Evolutionary conservation across 352 stramenopile genomes (phyloP), one percentile per base, ranked within the genome.

Genomic region (Elongisporangium anandrum): DNA sequence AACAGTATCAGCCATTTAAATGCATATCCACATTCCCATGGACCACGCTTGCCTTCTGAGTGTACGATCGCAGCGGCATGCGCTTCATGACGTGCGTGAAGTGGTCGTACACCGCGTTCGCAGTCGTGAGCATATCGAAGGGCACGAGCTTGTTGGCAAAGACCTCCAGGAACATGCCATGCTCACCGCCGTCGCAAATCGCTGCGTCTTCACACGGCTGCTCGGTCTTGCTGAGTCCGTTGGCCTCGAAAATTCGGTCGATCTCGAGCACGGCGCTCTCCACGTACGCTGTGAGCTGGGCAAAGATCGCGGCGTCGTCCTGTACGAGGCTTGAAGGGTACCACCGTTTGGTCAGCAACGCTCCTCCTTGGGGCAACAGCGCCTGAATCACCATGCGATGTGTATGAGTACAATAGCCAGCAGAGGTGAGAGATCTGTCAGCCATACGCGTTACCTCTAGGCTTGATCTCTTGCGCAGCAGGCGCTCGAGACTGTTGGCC

Each of bases 401-500:
- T 12, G 26, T 13, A 9, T 12, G 26, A 12, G 26, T 10, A 38
- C 26, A 38, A 38, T 12, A 38, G 2, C 6, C 26, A 38, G 7
- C 26, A 38, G 7, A 3, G 7, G 24, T 7, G 26, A 38, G 26
- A 38, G 26, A 38, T 34, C 26, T 5, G 12, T 5, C 49, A 19
- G n/a, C n/a, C n/a, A n/a, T n/a, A n/a, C n/a, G n/a, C n/a, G n/a
- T n/a, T 10, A 57, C 50, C 29, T 56, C 48, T 19, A 50, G 20
- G 12, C 41, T 63, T 16, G 68, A 49, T 51, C 60, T 52, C 24
- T 72, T 68, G 21, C 41, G 48, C 3, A 72, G 50, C 56, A 68
- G 53, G 38, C 62, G 59, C 64, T 78, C 68, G 21, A 79, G 66
- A 8, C 61, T 75, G 38, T 76, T 77, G 54, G 62, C 68, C 59